A percentile compares a stretch with the other conserved stretches of the same genome.
These are phyloP conservation scores for Hericium erinaceus DNA, from an alignment of 768 basidiomycete genomes.

Conservation along the genomic window DNA sequence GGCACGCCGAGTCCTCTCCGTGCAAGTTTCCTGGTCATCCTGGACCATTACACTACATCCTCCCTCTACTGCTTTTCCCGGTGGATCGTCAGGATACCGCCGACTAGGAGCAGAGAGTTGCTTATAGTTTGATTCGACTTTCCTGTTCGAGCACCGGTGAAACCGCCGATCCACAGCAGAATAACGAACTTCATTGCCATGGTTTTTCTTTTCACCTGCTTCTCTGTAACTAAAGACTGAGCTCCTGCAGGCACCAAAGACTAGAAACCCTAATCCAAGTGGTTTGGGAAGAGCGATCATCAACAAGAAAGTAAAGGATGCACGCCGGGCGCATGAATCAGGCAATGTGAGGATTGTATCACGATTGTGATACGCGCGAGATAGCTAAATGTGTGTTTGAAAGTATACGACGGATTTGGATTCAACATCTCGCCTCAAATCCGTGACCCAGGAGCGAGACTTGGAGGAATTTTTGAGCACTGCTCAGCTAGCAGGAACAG, in stretches of 20 bases:
- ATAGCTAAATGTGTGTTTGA: not conserved
- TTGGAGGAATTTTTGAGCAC: conserved; percentile 94
- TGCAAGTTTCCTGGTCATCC: too few relatives aligned
- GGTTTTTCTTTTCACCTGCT: too few relatives aligned
- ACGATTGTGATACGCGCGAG: not conserved
- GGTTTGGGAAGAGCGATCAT: conserved; percentile 95
- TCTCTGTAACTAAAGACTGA: not conserved
- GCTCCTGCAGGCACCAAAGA: conserved; percentile 40
- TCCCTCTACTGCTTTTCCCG: too few relatives aligned
- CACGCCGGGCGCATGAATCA: conserved; percentile 47
- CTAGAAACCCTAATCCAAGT: conserved; percentile 55
- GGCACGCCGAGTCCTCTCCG: too few relatives aligned
- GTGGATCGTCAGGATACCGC: too few relatives aligned
- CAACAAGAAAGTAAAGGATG: conserved; percentile 80
- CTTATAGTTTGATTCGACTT: too few relatives aligned
- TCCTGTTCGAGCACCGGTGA: too few relatives aligned
- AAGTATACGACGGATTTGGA: conserved; percentile 77
- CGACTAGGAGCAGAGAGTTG: too few relatives aligned
- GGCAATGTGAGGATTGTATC: conserved; percentile 44
- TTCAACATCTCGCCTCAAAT: conserved; percentile 60
- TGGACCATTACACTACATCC: too few relatives aligned
- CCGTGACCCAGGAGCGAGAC: conserved; percentile 93
- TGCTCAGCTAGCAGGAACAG: conserved; percentile 88
- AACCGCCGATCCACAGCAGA: too few relatives aligned
- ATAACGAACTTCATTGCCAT: too few relatives aligned